Conservation (phyloP, 2,329 filamentous ascomycete species). For the Teratosphaeria nubilosa region DNA sequence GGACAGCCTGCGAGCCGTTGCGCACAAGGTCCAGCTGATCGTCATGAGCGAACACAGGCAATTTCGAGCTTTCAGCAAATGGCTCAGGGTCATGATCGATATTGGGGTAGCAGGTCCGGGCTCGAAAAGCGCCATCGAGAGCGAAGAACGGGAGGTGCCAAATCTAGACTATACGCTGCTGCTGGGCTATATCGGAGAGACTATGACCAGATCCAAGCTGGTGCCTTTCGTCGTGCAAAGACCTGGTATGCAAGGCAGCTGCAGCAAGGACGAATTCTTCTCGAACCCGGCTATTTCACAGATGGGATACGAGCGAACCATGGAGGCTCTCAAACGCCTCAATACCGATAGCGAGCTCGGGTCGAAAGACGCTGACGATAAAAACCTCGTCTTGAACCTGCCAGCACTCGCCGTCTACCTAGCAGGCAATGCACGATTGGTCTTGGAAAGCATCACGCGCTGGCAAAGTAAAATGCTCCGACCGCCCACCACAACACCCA, state of each 20-base stretch:
- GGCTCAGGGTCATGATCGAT: slow-evolving; percentile 77
- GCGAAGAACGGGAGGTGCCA: slow-evolving; percentile 64
- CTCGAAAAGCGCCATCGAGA: slow-evolving; percentile 53
- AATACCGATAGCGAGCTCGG: background rate
- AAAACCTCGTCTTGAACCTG: slow-evolving; percentile 15
- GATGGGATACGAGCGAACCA: slow-evolving; percentile 14
- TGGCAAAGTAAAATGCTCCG: slow-evolving; percentile 31
- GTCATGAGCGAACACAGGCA: slow-evolving; percentile 68
- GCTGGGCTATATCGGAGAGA: slow-evolving; percentile 63
- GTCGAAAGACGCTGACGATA: slow-evolving; percentile 10
- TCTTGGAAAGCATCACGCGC: slow-evolving; percentile 29
- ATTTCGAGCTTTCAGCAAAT: slow-evolving; percentile 69
- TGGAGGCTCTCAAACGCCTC: slow-evolving; percentile 8
- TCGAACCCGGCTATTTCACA: slow-evolving; percentile 5
- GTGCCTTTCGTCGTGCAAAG: slow-evolving; percentile 1
- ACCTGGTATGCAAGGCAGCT: background rate
- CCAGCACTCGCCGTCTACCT: slow-evolving; percentile 17
- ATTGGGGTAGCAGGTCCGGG: slow-evolving; percentile 56
- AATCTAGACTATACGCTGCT: slow-evolving; percentile 62
- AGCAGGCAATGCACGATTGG: slow-evolving; percentile 10
- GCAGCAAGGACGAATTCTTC: slow-evolving; percentile 2
- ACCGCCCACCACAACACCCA: slow-evolving; percentile 4
- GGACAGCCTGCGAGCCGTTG: slow-evolving; percentile 63
- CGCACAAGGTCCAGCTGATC: slow-evolving; percentile 60
- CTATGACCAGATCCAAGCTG: slow-evolving; percentile 13